These are phyloP conservation scores for Globisporangium uncinulatum DNA, from an alignment of 352 stramenopile genomes.

Conservation along the genomic window DNA sequence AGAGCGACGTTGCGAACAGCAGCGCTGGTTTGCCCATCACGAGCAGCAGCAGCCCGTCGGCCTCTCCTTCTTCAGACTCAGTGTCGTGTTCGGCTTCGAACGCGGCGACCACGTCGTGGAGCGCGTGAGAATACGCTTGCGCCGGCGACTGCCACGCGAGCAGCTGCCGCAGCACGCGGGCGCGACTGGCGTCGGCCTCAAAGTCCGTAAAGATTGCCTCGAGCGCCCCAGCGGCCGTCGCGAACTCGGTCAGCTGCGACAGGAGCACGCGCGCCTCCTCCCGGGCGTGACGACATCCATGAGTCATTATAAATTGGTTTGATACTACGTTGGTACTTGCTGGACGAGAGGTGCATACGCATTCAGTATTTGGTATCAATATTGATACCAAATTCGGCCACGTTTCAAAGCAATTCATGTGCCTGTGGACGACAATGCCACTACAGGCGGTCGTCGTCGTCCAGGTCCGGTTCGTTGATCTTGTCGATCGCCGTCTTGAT, in stretches of 20 bases:
- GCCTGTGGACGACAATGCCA: neutral
- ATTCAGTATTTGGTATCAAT: no score
- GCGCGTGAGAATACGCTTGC: conserved; percentile 11
- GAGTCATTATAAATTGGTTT: no score
- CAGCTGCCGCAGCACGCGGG: conserved; percentile 31
- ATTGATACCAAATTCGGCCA: no score
- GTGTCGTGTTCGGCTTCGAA: conserved; percentile 18
- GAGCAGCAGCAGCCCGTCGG: conserved; percentile 25
- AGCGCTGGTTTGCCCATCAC: conserved; percentile 78
- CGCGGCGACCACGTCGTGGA: conserved; percentile 30
- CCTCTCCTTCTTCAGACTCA: neutral
- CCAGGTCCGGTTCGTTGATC: conserved; percentile 66
- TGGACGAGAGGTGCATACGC: neutral
- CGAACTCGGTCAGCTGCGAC: conserved; percentile 54
- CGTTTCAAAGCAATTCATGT: neutral
- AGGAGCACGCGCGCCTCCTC: conserved; percentile 35
- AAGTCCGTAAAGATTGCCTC: conserved; percentile 38
- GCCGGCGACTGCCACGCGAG: conserved; percentile 38
- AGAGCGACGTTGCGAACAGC: conserved; percentile 77
- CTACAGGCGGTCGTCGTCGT: conserved; percentile 52
- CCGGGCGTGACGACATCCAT: no score
- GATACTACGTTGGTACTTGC: no score
- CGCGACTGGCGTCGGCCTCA: conserved; percentile 13
- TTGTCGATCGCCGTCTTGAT: conserved; percentile 96
- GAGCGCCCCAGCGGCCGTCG: conserved; percentile 38